Conservation (phyloP, 495 filamentous ascomycete genomes). For the Trichoderma asperelloides region DNA sequence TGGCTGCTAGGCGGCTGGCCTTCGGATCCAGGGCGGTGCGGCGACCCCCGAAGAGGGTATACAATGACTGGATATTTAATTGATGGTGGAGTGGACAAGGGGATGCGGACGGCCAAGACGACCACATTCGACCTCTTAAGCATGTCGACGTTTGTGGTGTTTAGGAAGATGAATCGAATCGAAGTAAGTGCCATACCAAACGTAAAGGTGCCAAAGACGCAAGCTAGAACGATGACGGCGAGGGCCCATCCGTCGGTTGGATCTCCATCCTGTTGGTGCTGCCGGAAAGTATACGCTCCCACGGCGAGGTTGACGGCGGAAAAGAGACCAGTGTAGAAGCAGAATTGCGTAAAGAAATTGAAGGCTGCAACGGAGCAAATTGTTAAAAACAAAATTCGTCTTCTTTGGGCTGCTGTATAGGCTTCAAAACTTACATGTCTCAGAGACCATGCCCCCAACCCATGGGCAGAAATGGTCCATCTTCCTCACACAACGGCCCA, state of each 20-base stretch:
- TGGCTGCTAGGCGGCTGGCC: background rate
- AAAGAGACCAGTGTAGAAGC: slow-evolving; percentile 58
- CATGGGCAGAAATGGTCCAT: slow-evolving; percentile 97
- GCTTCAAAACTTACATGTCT: slow-evolving; percentile 43
- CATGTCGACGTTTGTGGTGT: slow-evolving; percentile 77
- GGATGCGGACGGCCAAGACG: slow-evolving; percentile 69
- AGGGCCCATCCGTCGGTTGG: slow-evolving; percentile 29
- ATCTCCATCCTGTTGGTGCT: slow-evolving; percentile 16
- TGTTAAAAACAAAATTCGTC: background rate
- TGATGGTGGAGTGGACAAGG: slow-evolving; percentile 34
- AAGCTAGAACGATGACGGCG: slow-evolving; percentile 32
- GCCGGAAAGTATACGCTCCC: slow-evolving; percentile 24
- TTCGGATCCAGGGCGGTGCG: background rate
- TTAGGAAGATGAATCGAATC: slow-evolving; percentile 55
- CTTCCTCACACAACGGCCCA: slow-evolving; percentile 69
- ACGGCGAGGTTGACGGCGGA: slow-evolving; percentile 53
- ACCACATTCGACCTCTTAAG: slow-evolving; percentile 55
- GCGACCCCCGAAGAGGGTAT: slow-evolving; percentile 27
- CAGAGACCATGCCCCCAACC: slow-evolving; percentile 84
- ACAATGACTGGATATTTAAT: slow-evolving; percentile 30
- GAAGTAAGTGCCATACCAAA: slow-evolving; percentile 64
- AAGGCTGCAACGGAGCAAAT: slow-evolving; percentile 39
- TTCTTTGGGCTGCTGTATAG: background rate
- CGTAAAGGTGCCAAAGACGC: slow-evolving; percentile 68
- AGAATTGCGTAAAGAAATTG: slow-evolving; percentile 88